Percentiles rank a stretch among this genome's conserved stretches.
Evolutionary conservation across 805 yeast genomes (phyloP).

Genomic region (Huiozyma naganishii): DNA sequence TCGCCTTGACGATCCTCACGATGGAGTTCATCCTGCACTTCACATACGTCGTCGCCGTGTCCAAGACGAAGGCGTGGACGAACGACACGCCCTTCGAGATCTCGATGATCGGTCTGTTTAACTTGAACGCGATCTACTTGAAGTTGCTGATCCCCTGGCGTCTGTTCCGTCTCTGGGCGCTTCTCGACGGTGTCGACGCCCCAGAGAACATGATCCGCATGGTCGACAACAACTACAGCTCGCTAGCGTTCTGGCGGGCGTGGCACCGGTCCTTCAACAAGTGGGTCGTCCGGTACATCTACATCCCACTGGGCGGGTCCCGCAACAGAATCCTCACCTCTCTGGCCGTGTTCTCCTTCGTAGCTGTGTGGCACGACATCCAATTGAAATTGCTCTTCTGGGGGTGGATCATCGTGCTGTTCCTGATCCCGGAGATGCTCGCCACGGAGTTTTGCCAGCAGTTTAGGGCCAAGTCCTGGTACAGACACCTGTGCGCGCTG

Average conservation of each 20-base stretch:
- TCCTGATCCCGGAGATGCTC: slow-evolving; percentile 74
- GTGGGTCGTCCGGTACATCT: slow-evolving; percentile 83
- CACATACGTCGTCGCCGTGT: slow-evolving; percentile 87
- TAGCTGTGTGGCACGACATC: slow-evolving; percentile 97
- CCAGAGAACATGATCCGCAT: slow-evolving; percentile 98
- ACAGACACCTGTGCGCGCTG: slow-evolving; percentile 66
- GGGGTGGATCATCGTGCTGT: slow-evolving; percentile 92
- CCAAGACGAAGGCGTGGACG: slow-evolving; percentile 81
- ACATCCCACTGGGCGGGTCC: slow-evolving; percentile 85
- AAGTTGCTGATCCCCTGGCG: slow-evolving; percentile 94
- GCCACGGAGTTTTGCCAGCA: slow-evolving; percentile 37
- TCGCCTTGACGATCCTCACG: slow-evolving; percentile 60
- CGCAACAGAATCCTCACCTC: slow-evolving; percentile 62
- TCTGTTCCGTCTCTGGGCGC: slow-evolving; percentile 82
- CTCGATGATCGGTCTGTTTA: slow-evolving; percentile 88
- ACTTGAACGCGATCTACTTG: slow-evolving; percentile 85
- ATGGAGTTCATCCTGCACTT: slow-evolving; percentile 87
- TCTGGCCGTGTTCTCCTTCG: slow-evolving; percentile 82
- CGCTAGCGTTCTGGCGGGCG: slow-evolving; percentile 95
- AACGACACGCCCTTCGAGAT: slow-evolving; percentile 86
- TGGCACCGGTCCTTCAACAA: slow-evolving; percentile 94
- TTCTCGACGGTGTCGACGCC: slow-evolving; percentile 87
- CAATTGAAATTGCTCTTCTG: slow-evolving; percentile 76
- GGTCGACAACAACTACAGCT: slow-evolving; percentile 87
- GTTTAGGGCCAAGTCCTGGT: slow-evolving; percentile 49